Evolutionary conservation across 2,329 filamentous ascomycete species (phyloP).

Genomic region (Aspergillus niger): DNA sequence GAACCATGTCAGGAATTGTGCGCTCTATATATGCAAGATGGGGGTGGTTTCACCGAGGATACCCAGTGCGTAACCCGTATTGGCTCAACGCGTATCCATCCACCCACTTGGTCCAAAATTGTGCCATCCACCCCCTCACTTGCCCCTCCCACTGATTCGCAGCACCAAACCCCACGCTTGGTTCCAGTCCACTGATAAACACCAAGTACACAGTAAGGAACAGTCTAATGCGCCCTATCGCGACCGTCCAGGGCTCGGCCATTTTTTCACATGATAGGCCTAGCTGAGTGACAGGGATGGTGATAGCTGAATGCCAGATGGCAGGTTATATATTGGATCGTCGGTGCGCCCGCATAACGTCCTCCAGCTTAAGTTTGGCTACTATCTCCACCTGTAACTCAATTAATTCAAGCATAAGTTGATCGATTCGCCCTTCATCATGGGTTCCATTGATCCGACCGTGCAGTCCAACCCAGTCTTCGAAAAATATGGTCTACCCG

Average conservation of each 20-base stretch:
- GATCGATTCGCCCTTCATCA: not conserved
- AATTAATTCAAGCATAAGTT: no score
- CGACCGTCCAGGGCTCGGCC: not conserved
- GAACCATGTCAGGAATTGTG: no score
- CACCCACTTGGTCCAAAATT: not conserved
- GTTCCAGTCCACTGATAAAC: not conserved
- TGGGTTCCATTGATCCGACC: not conserved
- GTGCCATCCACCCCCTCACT: not conserved
- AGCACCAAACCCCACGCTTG: not conserved
- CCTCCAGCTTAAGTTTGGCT: no score
- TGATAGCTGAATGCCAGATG: not conserved
- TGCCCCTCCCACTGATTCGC: not conserved
- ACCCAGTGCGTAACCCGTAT: not conserved
- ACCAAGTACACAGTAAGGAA: not conserved
- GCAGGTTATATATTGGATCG: not conserved
- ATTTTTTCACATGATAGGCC: not conserved
- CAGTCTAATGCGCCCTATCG: not conserved
- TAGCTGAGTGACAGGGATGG: not conserved
- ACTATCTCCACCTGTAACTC: no score
- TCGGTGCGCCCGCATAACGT: not conserved
- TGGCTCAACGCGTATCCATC: not conserved
- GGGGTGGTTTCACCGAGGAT: not conserved
- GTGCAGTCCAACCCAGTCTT: constrained; percentile 5
- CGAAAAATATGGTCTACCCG: not conserved
- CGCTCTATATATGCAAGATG: no score